Evolutionary conservation across 441 rosid species (phyloP), one percentile per base, ranked within the genome.

Genomic region (Erodium trifolium): DNA sequence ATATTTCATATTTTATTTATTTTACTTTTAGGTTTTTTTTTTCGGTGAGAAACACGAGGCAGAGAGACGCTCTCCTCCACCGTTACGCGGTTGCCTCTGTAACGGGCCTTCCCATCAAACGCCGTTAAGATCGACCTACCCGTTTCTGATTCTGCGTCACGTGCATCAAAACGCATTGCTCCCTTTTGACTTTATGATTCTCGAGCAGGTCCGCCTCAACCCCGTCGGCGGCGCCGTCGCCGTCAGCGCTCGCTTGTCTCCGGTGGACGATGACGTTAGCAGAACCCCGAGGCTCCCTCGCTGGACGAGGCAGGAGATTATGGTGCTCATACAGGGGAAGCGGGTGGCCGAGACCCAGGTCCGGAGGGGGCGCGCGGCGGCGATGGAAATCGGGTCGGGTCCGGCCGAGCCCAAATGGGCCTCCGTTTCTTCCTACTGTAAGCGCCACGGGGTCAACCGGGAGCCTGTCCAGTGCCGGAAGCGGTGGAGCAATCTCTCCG

Each of bases 401-500:
- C 37, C 37, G 37, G 37, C 37, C 1, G 98, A 94, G 75, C 92
- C 97, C 0, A 94, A 94, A 74, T 92, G 98, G 99, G 91, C 96
- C 0, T 83, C 92, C 4, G 92, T 94, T 1, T 94, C 99, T 0
- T 90, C 97, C 6, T 94, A 94, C 78, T 94, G 99, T 35, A 87
- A 82, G 43, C 76, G 90, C 59, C 94, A 92, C 76, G 98, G 98
- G 0, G 99, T 92, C 66, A 88, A 92, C 82, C 81, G 99, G 5
- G 99, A 96, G 0, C 98, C 99, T 23, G 90, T 94, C 12, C 99
- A 92, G 96, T 94, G 98, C 77, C 93, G 98, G 43, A 94, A 94
- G 76, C 78, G 98, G 68, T 94, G 98, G 98, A 92, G 98, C 73
- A 94, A 94, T 78, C 82, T 94, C 45, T 86, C 97, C 16, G 96